Base-by-base conservation (phyloP, 1,284 basidiomycete species). In the Apiotrichum gracile region DNA sequence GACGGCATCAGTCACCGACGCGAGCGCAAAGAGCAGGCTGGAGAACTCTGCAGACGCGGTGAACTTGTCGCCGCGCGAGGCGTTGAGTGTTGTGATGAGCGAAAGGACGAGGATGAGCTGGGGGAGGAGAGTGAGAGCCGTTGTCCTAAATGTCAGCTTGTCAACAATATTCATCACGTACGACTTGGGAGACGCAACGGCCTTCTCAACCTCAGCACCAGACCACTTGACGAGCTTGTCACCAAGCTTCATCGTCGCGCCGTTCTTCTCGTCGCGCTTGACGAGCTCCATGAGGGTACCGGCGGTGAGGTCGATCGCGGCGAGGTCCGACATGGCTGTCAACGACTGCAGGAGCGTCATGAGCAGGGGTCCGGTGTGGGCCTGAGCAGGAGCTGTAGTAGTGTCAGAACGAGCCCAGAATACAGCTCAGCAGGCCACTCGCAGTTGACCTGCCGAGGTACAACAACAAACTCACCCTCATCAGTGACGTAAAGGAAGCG, bases 181-280 rank as follows among this genome's bases (percentile, higher is more conserved):
- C 47, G 59, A 57, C 48, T 54, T 59, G 27, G 49, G 33, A 1
- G 52, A 24, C 7, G 54, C 40, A 0, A 66, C 47, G 6, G 57
- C 60, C 51, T 72, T 72, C 12, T 71, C 72, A 13, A 61, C 65
- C 53, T 73, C 70, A 10, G 58, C 48, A 13, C 52, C 50, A 1
- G 60, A 55, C 69, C 69, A 72, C 61, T 72, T 72, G 52, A 66
- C 69, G 12, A 73, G 60, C 63, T 72, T 70, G 57, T 73, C 69
- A 10, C 65, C 69, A 5, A 73, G 62, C 55, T 70, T 68, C n/a
- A 62, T 45, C 24, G 54, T 45, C 12, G 51, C 48, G 16, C 55
- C 48, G 43, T 52, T 51, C 48, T 49, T 44, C 52, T 74, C 70
- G 53, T 74, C 72, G 22, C 72, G 60, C 35, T 46, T 47, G 0